These are phyloP conservation scores for Corymbia calophylla DNA, from an alignment of 441 rosid species.

Conservation along the genomic window DNA sequence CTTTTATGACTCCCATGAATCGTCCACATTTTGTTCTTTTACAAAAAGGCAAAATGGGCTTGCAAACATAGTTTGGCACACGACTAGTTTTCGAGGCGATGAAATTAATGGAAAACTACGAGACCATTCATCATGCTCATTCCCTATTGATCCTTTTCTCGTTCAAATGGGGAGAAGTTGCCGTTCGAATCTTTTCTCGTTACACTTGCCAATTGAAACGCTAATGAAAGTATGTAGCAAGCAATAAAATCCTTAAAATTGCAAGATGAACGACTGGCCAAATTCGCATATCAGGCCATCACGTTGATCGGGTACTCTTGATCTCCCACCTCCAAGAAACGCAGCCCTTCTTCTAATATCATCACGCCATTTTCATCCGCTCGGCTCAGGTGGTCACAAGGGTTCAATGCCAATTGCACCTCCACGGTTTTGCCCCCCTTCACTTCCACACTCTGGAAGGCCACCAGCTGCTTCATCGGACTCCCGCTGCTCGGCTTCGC, in stretches of 20 bases:
- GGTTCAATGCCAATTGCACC: slow-evolving; percentile 42
- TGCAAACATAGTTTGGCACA: neutral
- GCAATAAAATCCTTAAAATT: neutral
- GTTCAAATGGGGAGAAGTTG: neutral
- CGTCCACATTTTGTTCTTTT: neutral
- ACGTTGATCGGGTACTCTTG: slow-evolving; percentile 45
- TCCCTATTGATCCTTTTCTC: neutral
- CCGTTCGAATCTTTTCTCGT: neutral
- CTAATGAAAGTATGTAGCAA: neutral
- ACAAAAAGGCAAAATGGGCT: neutral
- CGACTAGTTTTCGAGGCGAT: neutral
- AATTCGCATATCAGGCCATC: slow-evolving; percentile 9
- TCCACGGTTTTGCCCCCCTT: slow-evolving; percentile 42
- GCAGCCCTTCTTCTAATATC: slow-evolving; percentile 61
- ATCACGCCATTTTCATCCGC: slow-evolving; percentile 57
- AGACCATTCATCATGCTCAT: neutral
- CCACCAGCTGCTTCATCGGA: slow-evolving; percentile 53
- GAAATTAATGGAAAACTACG: neutral
- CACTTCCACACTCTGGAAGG: slow-evolving; percentile 54
- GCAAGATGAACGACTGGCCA: neutral
- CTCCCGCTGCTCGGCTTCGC: slow-evolving; percentile 30
- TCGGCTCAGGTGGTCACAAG: slow-evolving; percentile 62
- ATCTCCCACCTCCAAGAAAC: slow-evolving; percentile 59
- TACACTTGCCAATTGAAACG: neutral
- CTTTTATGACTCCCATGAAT: neutral